phyloP scores from a whole-genome alignment of 331 rosid genomes.

The Saraca asoca region DNA sequence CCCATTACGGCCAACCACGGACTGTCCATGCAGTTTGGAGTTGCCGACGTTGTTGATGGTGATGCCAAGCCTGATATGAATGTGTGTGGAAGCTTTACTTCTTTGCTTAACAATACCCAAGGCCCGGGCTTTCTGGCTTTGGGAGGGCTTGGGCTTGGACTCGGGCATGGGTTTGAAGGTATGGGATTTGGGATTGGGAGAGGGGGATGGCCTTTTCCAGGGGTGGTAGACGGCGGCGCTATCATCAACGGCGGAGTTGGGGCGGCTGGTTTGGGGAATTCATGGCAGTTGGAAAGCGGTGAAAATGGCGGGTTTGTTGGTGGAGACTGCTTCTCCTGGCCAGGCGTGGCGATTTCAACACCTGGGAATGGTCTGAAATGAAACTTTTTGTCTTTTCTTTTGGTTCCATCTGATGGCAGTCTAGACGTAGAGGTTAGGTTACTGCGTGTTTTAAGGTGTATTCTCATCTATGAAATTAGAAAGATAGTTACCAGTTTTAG shows the following conservation, averaged over 20 bases:
- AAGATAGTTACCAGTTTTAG: slow-evolving; percentile 25
- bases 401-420: slow-evolving; percentile 18
- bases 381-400: slow-evolving; percentile 5
- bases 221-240: slow-evolving; percentile 48
- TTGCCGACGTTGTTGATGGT: slow-evolving; percentile 40
- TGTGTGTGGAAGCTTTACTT: slow-evolving; percentile 69
- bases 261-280: slow-evolving; percentile 40
- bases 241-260: slow-evolving; percentile 38
- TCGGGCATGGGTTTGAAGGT: slow-evolving; percentile 66
- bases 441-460: slow-evolving; percentile 34
- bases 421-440: slow-evolving; percentile 22
- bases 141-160: slow-evolving; percentile 85
- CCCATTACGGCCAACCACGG: slow-evolving; percentile 40
- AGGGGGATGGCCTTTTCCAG: slow-evolving; percentile 67
- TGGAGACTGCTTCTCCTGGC: slow-evolving; percentile 85
- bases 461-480: slow-evolving; percentile 23
- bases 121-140: slow-evolving; percentile 69
- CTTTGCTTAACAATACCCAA: slow-evolving; percentile 64
- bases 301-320: slow-evolving; percentile 57
- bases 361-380: slow-evolving; percentile 79
- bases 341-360: slow-evolving; percentile 82
- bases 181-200: slow-evolving; percentile 70
- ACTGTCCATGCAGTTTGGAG: slow-evolving; percentile 35
- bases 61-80: slow-evolving; percentile 45
- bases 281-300: slow-evolving; percentile 77